A percentile compares a stretch with the other conserved stretches of the same genome.
Conservation (phyloP, 352 stramenopile genomes). For the Phytophthora sp. region DNA sequence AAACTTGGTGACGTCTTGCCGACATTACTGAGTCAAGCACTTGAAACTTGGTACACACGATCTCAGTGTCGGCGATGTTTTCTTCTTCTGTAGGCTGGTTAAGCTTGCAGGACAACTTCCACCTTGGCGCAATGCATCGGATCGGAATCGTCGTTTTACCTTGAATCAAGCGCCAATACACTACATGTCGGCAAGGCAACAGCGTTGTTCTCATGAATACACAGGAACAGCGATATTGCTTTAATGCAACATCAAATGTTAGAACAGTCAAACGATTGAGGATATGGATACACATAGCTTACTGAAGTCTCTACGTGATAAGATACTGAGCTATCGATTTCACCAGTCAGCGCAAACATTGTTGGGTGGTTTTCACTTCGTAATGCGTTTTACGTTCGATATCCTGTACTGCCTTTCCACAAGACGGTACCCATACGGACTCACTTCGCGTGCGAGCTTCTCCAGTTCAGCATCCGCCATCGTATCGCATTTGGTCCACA, state of each 20-base stretch:
- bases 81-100: constrained; percentile 13
- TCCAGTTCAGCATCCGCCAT: background rate
- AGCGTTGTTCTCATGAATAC: constrained; percentile 17
- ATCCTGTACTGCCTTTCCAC: constrained; percentile 8
- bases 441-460: background rate
- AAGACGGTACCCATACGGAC: constrained; percentile 1
- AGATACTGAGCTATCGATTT: background rate
- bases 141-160: background rate
- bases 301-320: background rate
- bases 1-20: background rate
- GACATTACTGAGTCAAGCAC: background rate
- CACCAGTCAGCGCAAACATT: constrained; percentile 1
- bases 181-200: constrained; percentile 14
- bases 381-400: constrained; percentile 3
- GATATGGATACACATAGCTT: too few relatives aligned
- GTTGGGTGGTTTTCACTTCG: background rate
- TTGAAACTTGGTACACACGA: constrained; percentile 9
- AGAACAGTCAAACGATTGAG: too few relatives aligned
- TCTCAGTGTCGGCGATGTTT: background rate
- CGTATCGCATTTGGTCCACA: background rate
- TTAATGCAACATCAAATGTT: background rate
- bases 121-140: constrained; percentile 7
- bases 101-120: constrained; percentile 5
- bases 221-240: constrained; percentile 8
- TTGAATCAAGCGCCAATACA: constrained; percentile 17